These are phyloP conservation scores for Penicillium sp. DNA, from an alignment of 2,329 filamentous ascomycete species.

Conservation along the genomic window DNA sequence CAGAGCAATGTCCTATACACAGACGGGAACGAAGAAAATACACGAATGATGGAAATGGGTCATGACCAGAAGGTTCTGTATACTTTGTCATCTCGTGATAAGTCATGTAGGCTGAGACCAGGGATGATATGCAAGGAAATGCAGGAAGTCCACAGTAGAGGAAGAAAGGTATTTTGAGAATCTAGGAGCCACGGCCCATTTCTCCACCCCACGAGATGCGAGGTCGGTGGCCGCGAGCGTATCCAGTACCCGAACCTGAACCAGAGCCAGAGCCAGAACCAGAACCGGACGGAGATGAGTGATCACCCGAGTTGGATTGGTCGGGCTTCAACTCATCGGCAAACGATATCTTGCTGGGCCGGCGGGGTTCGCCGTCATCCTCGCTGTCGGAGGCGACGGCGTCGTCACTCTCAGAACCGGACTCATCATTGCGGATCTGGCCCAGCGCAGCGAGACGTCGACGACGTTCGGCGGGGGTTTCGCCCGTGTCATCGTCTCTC, in stretches of 20 bases:
- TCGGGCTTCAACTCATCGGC: conserved; percentile 30
- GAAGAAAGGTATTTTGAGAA: no score
- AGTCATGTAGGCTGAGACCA: neutral
- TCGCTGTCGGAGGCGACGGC: conserved; percentile 25
- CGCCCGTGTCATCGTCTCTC: conserved; percentile 35
- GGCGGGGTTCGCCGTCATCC: conserved; percentile 18
- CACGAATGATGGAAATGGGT: neutral
- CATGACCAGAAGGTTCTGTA: neutral
- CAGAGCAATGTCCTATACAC: conserved; percentile 10
- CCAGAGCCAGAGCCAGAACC: conserved; percentile 13
- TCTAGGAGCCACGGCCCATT: conserved; percentile 27
- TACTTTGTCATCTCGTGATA: neutral
- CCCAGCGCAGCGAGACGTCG: conserved; percentile 45
- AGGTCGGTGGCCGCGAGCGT: conserved; percentile 25
- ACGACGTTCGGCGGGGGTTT: conserved; percentile 45
- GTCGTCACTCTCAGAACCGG: conserved; percentile 25
- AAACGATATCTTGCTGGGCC: conserved; percentile 30
- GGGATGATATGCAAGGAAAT: neutral
- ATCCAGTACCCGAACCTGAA: conserved; percentile 13
- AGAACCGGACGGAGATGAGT: conserved; percentile 18
- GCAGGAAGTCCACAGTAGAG: neutral
- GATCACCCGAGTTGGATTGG: conserved; percentile 5
- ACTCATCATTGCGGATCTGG: conserved; percentile 27
- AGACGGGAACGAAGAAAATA: conserved; percentile 4
- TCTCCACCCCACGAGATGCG: conserved; percentile 42